Conservation (phyloP, 805 yeast species). For the Candida saitoana region DNA sequence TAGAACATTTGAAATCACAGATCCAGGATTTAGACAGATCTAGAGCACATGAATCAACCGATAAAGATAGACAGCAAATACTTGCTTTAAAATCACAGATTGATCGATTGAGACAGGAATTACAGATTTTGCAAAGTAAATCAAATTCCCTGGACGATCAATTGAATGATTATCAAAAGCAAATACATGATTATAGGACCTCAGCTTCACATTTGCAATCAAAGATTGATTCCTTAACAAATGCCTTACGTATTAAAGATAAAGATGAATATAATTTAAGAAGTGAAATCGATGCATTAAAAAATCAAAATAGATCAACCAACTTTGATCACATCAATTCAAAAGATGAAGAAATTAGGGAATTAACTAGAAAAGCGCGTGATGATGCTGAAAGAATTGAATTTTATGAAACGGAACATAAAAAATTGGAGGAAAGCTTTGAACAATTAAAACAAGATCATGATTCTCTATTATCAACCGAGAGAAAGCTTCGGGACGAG, state of each 20-base stretch:
- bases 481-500: not conserved
- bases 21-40: conserved; percentile 1
- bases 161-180: not conserved
- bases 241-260: not conserved
- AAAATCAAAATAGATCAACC: conserved; percentile 12
- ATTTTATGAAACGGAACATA: conserved; percentile 17
- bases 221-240: not conserved
- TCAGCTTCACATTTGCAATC: not conserved
- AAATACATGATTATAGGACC: conserved; percentile 1
- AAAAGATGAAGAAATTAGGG: not conserved
- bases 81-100: not conserved
- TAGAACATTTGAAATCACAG: conserved; percentile 1
- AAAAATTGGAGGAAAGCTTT: conserved; percentile 11
- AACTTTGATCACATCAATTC: not conserved
- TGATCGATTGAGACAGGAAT: not conserved
- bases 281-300: conserved; percentile 15
- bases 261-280: conserved; percentile 16
- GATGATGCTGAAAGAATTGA: conserved; percentile 8
- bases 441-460: not conserved
- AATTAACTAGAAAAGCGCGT: conserved; percentile 5
- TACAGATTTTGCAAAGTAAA: not conserved
- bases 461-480: not conserved
- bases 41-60: conserved; percentile 1
- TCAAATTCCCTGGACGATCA: not conserved
- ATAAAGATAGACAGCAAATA: not conserved